A percentile compares a stretch with the other conserved stretches of the same genome.
These are phyloP conservation scores for Cercospora sp. DNA, from an alignment of 2,329 filamentous ascomycete genomes.

Conservation along the genomic window DNA sequence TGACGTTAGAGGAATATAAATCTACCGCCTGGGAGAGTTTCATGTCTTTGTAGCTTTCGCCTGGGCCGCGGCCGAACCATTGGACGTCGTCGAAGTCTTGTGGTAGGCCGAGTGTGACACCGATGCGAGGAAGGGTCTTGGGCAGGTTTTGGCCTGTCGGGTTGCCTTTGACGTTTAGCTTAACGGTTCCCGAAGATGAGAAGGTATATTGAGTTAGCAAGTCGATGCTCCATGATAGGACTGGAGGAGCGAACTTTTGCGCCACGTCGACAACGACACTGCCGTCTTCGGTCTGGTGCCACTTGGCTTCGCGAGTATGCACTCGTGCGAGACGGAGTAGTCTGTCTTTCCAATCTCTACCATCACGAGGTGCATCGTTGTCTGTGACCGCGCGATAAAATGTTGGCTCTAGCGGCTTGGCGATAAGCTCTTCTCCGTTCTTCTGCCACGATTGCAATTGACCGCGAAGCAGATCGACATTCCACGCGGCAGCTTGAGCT, in stretches of 20 bases:
- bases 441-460: slow-evolving; percentile 31
- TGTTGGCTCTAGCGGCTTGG: slow-evolving; percentile 25
- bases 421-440: slow-evolving; percentile 24
- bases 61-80: slow-evolving; percentile 66
- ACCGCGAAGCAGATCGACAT: slow-evolving; percentile 26
- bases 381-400: slow-evolving; percentile 67
- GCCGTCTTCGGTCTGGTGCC: slow-evolving; percentile 17
- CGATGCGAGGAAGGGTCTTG: slow-evolving; percentile 60
- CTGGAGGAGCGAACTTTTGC: slow-evolving; percentile 52
- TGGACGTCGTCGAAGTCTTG: slow-evolving; percentile 49
- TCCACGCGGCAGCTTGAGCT: slow-evolving; percentile 21
- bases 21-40: slow-evolving; percentile 59
- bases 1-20: slow-evolving; percentile 38
- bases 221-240: slow-evolving; percentile 59
- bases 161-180: slow-evolving; percentile 44
- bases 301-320: slow-evolving; percentile 25
- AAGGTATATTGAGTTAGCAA: slow-evolving; percentile 55
- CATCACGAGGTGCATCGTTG: slow-evolving; percentile 59
- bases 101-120: slow-evolving; percentile 57
- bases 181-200: slow-evolving; percentile 46
- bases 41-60: slow-evolving; percentile 67
- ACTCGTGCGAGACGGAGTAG: slow-evolving; percentile 26
- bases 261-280: slow-evolving; percentile 21
- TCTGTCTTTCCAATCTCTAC: slow-evolving; percentile 56
- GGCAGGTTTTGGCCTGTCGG: slow-evolving; percentile 50